Conservation (phyloP, 768 basidiomycete species). For the Tricholoma bakamatsutake region DNA sequence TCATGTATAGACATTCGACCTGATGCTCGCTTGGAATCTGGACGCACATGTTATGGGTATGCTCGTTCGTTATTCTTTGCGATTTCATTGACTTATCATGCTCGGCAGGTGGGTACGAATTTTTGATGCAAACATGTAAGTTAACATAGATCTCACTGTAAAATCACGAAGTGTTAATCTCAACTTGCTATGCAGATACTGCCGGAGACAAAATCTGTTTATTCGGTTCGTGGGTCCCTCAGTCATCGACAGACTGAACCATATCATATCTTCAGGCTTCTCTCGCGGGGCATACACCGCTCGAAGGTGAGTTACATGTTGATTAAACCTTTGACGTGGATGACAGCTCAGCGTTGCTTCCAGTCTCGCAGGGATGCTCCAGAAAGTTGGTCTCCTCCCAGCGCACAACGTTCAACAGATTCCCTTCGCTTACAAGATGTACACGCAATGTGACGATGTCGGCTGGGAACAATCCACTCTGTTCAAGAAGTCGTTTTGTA, state of each 20-base stretch:
- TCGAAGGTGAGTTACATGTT: slow-evolving; percentile 31
- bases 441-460: slow-evolving; percentile 22
- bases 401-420: slow-evolving; percentile 50
- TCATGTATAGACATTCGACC: slow-evolving; percentile 31
- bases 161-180: neutral
- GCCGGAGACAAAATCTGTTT: slow-evolving; percentile 52
- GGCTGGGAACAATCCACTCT: slow-evolving; percentile 23
- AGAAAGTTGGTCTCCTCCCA: slow-evolving; percentile 48
- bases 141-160: neutral
- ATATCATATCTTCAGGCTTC: slow-evolving; percentile 25
- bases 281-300: slow-evolving; percentile 58
- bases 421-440: slow-evolving; percentile 57
- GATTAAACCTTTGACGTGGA: slow-evolving; percentile 4
- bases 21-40: slow-evolving; percentile 42
- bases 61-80: slow-evolving; percentile 1
- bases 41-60: slow-evolving; percentile 47
- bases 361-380: neutral
- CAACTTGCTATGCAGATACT: slow-evolving; percentile 23
- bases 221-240: neutral
- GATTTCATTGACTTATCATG: neutral
- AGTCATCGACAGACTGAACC: neutral
- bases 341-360: slow-evolving; percentile 8
- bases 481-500: slow-evolving; percentile 44
- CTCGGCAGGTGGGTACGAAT: slow-evolving; percentile 44
- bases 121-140: slow-evolving; percentile 55